Conservation (phyloP, 169 alveolate species). For the Blepharisma undulans region DNA sequence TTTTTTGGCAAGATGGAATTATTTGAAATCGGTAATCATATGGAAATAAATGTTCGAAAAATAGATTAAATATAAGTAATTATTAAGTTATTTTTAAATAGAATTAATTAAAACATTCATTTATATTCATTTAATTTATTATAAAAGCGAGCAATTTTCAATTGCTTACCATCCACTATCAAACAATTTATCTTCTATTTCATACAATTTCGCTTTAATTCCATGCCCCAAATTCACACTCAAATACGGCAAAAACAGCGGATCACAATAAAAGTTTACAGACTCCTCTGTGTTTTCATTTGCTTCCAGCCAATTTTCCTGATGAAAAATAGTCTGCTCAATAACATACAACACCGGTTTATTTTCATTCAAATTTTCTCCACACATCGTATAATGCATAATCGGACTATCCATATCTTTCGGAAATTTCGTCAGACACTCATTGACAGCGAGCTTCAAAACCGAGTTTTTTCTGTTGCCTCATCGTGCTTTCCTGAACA, state of each 20-base stretch:
- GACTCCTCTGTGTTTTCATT: neutral
- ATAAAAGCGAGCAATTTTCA: neutral
- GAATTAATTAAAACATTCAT: too few species aligned
- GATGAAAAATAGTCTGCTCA: neutral
- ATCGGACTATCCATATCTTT: neutral
- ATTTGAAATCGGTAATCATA: too few species aligned
- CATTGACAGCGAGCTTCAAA: neutral
- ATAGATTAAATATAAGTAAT: too few species aligned
- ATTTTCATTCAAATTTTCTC: neutral
- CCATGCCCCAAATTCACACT: neutral
- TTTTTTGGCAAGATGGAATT: too few species aligned
- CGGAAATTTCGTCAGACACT: neutral
- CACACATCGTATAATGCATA: neutral
- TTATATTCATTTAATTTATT: too few species aligned
- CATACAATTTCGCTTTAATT: neutral
- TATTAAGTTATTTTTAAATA: too few species aligned
- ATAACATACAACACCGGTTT: neutral
- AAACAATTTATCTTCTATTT: neutral
- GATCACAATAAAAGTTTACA: neutral
- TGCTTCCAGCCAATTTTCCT: neutral
- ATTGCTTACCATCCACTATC: neutral
- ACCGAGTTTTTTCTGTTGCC: neutral
- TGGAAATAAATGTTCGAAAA: too few species aligned
- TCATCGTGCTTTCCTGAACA: neutral
- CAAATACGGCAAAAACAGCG: neutral